These are phyloP conservation scores for Suhomyces tanzawaensis DNA, from an alignment of 805 yeast species.

Conservation along the genomic window DNA sequence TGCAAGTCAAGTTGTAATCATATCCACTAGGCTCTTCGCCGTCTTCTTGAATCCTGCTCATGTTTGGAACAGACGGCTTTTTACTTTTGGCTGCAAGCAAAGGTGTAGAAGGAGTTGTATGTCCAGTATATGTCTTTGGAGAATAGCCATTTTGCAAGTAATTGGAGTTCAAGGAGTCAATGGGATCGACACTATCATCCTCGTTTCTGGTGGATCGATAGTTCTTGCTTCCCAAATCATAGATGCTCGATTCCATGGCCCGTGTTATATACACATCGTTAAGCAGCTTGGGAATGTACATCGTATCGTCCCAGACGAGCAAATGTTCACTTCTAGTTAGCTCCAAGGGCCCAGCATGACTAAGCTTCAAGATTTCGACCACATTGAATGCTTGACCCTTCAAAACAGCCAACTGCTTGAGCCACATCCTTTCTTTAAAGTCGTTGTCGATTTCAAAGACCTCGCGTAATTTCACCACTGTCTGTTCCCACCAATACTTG, in stretches of 20 bases:
- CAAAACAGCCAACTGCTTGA: slow-evolving; percentile 63
- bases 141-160: no score
- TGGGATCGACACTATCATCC: background rate
- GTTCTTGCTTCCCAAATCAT: slow-evolving; percentile 11
- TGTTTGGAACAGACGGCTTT: no score
- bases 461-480: slow-evolving; percentile 44
- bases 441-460: slow-evolving; percentile 57
- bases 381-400: slow-evolving; percentile 80
- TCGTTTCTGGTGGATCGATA: background rate
- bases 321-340: slow-evolving; percentile 57
- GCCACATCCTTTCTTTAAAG: slow-evolving; percentile 65
- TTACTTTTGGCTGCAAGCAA: no score
- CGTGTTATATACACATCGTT: slow-evolving; percentile 29
- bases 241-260: slow-evolving; percentile 39
- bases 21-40: slow-evolving; percentile 6
- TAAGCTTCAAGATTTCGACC: slow-evolving; percentile 58
- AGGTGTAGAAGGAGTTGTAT: no score
- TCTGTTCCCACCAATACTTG: slow-evolving; percentile 68
- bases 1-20: slow-evolving; percentile 8
- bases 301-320: slow-evolving; percentile 57
- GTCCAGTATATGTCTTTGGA: no score
- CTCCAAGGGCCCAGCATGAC: slow-evolving; percentile 65
- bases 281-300: slow-evolving; percentile 49
- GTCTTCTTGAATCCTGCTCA: background rate
- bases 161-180: no score